A percentile compares a stretch with the other conserved stretches of the same genome.
Evolutionary conservation across 1,284 basidiomycete genomes (phyloP).

Genomic region (Cryptococcus floricola): DNA sequence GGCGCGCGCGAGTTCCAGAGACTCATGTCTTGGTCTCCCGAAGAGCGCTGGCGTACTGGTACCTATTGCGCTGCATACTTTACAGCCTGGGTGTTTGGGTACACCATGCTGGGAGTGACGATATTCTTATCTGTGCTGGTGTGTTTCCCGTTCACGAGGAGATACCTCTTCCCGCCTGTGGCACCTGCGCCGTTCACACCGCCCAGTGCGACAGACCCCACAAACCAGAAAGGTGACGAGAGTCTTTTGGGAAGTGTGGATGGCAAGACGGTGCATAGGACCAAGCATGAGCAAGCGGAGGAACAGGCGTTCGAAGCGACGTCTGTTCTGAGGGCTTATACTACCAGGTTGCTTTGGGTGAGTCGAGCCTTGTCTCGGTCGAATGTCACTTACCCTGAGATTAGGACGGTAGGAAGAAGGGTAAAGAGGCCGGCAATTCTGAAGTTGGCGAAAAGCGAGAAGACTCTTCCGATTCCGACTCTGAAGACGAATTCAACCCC

Average conservation of each 20-base stretch:
- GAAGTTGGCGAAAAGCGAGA: constrained; percentile 44
- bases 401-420: constrained; percentile 36
- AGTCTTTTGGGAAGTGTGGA: constrained; percentile 46
- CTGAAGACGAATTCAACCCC: constrained; percentile 22
- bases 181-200: constrained; percentile 45
- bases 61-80: constrained; percentile 53
- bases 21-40: constrained; percentile 54
- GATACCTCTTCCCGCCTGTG: constrained; percentile 55
- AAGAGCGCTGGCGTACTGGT: constrained; percentile 52
- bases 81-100: constrained; percentile 51
- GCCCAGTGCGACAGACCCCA: constrained; percentile 49
- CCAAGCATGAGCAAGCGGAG: constrained; percentile 50
- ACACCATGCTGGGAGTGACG: constrained; percentile 49
- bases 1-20: constrained; percentile 54
- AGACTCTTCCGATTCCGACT: constrained; percentile 18
- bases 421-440: constrained; percentile 45
- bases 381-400: not conserved
- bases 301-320: constrained; percentile 51
- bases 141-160: constrained; percentile 52
- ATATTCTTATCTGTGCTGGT: constrained; percentile 51
- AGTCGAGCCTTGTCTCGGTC: constrained; percentile 4
- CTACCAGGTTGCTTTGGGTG: constrained; percentile 41
- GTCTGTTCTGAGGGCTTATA: constrained; percentile 45
- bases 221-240: constrained; percentile 49
- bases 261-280: constrained; percentile 43